phyloP scores from a whole-genome alignment of 2,329 filamentous ascomycete genomes.

The Fusarium piperis region DNA sequence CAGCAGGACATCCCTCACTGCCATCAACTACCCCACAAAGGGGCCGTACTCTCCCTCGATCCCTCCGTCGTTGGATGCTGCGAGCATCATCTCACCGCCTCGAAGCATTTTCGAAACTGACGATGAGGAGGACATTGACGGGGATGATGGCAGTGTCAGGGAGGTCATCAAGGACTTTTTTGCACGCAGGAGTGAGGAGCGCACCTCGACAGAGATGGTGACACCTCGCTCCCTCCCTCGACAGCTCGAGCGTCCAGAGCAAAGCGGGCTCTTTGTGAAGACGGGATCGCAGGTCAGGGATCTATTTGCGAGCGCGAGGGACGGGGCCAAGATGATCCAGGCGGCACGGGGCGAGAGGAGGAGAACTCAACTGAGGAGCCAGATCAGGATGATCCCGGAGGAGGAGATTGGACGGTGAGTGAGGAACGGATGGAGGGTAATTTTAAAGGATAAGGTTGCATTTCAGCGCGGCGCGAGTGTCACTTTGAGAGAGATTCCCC shows the following conservation, averaged over 20 bases:
- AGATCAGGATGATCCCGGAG: constrained; percentile 50
- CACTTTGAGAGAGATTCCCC: constrained; percentile 25
- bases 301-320: constrained; percentile 38
- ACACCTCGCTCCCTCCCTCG: constrained; percentile 18
- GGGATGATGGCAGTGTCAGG: constrained; percentile 30
- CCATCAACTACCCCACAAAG: constrained; percentile 26
- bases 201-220: constrained; percentile 20
- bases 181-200: constrained; percentile 36
- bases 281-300: constrained; percentile 40
- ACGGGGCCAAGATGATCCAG: constrained; percentile 33
- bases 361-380: constrained; percentile 48
- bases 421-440: background rate
- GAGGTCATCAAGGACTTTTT: constrained; percentile 38
- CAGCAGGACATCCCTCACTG: constrained; percentile 19
- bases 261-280: constrained; percentile 23
- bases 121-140: constrained; percentile 39
- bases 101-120: constrained; percentile 49
- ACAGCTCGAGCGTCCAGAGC: constrained; percentile 6
- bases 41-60: constrained; percentile 24
- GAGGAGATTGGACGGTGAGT: constrained; percentile 21
- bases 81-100: constrained; percentile 23
- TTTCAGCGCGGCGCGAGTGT: constrained; percentile 31
- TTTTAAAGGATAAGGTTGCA: constrained; percentile 11
- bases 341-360: constrained; percentile 45
- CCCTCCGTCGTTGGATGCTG: constrained; percentile 15